Conservation (phyloP, 1,284 basidiomycete species). For the Gomphus sp. region DNA sequence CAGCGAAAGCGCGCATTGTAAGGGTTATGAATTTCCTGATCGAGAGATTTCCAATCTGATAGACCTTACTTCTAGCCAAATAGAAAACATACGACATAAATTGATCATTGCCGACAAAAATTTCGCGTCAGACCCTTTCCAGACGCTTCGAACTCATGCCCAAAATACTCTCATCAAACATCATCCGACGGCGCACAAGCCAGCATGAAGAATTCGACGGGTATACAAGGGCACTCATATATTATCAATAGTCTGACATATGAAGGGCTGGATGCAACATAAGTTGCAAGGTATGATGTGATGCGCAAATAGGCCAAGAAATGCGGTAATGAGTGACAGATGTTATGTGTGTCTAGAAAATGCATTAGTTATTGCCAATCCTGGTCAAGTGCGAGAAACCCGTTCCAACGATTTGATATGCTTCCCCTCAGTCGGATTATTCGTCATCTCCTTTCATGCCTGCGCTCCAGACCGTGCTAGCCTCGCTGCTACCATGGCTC, state of each 20-base stretch:
- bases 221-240: not conserved
- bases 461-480: constrained; percentile 77
- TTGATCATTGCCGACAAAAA: constrained; percentile 59
- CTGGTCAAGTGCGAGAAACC: not conserved
- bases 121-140: constrained; percentile 64
- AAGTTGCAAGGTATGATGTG: not conserved
- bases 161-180: constrained; percentile 67
- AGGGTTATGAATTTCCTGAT: constrained; percentile 21
- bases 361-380: not conserved
- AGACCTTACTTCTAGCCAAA: constrained; percentile 34
- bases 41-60: constrained; percentile 10
- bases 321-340: not conserved
- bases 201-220: not conserved
- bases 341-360: not conserved
- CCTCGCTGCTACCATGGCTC: constrained; percentile 43
- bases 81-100: constrained; percentile 62
- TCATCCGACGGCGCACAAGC: constrained; percentile 4
- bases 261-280: not conserved
- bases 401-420: not conserved
- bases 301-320: not conserved
- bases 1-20: constrained; percentile 68
- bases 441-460: constrained; percentile 59
- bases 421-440: not conserved
- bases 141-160: constrained; percentile 71
- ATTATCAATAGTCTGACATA: constrained; percentile 1